phyloP scores from a whole-genome alignment of 2,329 filamentous ascomycete species.

The Ophiosphaerella narmari region DNA sequence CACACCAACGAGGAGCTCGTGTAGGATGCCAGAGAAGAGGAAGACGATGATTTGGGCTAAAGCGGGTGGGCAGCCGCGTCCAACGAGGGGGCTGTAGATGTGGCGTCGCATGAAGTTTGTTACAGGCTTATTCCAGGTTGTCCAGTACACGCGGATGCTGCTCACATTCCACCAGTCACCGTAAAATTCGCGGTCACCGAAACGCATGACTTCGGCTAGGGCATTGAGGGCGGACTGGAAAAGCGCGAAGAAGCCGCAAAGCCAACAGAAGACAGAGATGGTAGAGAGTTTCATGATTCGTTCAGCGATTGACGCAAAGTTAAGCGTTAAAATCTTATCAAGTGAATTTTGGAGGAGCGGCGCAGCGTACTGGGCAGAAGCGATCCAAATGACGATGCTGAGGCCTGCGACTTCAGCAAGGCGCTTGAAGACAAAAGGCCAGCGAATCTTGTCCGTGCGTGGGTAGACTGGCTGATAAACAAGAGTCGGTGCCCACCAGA shows the following conservation, averaged over 20 bases:
- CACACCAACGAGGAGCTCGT: conserved; percentile 90
- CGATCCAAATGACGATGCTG: conserved; percentile 91
- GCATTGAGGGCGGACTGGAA: conserved; percentile 95
- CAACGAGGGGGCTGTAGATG: conserved; percentile 85
- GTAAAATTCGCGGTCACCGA: conserved; percentile 94
- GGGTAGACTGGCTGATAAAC: conserved; percentile 98
- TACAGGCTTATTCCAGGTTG: conserved; percentile 96
- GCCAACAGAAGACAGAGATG: conserved; percentile 94
- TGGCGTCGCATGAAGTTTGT: conserved; percentile 96
- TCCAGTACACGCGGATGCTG: conserved; percentile 87
- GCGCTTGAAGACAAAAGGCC: conserved; percentile 85
- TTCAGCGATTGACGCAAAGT: conserved; percentile 82
- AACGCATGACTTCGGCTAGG: conserved; percentile 84
- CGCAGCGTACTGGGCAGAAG: conserved; percentile 90
- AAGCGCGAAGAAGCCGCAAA: conserved; percentile 94
- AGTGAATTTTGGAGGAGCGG: conserved; percentile 89
- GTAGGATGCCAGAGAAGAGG: conserved; percentile 82
- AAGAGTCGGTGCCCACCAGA: conserved; percentile 96
- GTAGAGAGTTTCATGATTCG: conserved; percentile 93
- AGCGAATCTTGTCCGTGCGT: conserved; percentile 77
- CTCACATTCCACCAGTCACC: conserved; percentile 93
- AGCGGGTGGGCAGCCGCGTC: conserved; percentile 75
- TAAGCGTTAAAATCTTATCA: conserved; percentile 79
- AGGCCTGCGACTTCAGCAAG: conserved; percentile 76
- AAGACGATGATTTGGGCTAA: conserved; percentile 83